Percentiles rank a stretch among this genome's conserved stretches.
These are phyloP conservation scores for Leucocoprinus leucothites DNA, from an alignment of 768 basidiomycete species.

Conservation along the genomic window DNA sequence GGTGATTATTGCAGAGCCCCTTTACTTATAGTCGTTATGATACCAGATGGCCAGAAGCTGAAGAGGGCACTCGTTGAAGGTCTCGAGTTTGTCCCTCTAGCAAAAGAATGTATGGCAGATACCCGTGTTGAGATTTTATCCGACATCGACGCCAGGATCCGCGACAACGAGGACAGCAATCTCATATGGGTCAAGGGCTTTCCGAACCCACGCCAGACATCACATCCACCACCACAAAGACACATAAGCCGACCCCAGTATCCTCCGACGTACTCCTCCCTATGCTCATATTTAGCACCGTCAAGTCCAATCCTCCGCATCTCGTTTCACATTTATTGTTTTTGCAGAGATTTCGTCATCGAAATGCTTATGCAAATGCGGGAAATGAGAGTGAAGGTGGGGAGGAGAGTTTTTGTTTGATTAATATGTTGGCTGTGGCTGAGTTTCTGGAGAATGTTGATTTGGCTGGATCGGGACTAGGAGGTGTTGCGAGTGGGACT, in stretches of 20 bases:
- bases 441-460: conserved; percentile 97
- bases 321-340: conserved; percentile 70
- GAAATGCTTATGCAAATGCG: conserved; percentile 15
- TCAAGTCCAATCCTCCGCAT: conserved; percentile 85
- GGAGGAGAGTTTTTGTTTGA: conserved; percentile 89
- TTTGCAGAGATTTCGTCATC: conserved; percentile 58
- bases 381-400: conserved; percentile 45
- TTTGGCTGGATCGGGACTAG: conserved; percentile 60
- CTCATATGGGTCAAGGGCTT: conserved; percentile 18
- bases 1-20: no score
- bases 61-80: no score
- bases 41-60: no score
- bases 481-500: conserved; percentile 44
- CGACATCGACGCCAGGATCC: not conserved
- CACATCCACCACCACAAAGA: no score
- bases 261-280: conserved; percentile 92
- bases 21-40: no score
- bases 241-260: conserved; percentile 46
- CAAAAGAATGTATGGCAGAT: no score
- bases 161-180: not conserved
- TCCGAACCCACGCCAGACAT: no score
- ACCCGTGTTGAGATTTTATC: no score
- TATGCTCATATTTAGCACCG: conserved; percentile 90
- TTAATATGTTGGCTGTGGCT: conserved; percentile 92
- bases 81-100: no score